These are phyloP conservation scores for Aristolochia californica DNA, from an alignment of 164 flowering plant genomes.

Conservation along the genomic window DNA sequence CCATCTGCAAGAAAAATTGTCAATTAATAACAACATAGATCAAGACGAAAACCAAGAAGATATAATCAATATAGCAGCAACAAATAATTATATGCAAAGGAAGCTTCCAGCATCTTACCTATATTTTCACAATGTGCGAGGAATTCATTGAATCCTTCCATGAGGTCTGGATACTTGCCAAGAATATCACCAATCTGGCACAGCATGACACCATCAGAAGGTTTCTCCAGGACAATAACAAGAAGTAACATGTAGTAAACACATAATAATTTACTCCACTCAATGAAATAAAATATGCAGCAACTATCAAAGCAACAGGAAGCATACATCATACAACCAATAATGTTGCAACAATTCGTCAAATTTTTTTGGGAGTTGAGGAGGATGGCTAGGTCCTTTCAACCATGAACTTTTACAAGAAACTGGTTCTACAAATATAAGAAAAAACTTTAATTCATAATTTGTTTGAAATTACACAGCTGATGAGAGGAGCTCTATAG, in stretches of 20 bases:
- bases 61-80: background rate
- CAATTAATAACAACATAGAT: conserved; percentile 14
- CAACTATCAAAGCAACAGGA: too few species aligned
- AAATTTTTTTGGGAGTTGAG: too few species aligned
- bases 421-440: too few species aligned
- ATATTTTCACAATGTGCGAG: conserved; percentile 54
- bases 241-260: background rate
- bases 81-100: background rate
- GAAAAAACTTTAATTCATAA: too few species aligned
- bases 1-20: conserved; percentile 49
- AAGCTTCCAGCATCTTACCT: conserved; percentile 26
- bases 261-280: too few species aligned
- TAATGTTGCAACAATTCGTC: too few species aligned
- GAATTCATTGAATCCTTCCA: conserved; percentile 70
- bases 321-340: too few species aligned
- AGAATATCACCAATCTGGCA: conserved; percentile 62
- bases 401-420: too few species aligned
- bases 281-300: too few species aligned
- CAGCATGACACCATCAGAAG: background rate
- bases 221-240: background rate
- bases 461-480: too few species aligned
- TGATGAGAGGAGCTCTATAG: too few species aligned
- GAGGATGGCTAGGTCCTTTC: too few species aligned
- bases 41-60: conserved; percentile 4
- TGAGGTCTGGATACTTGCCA: conserved; percentile 63